phyloP scores from a whole-genome alignment of 1,284 basidiomycete genomes.

The Fomitopsis schrenkii region DNA sequence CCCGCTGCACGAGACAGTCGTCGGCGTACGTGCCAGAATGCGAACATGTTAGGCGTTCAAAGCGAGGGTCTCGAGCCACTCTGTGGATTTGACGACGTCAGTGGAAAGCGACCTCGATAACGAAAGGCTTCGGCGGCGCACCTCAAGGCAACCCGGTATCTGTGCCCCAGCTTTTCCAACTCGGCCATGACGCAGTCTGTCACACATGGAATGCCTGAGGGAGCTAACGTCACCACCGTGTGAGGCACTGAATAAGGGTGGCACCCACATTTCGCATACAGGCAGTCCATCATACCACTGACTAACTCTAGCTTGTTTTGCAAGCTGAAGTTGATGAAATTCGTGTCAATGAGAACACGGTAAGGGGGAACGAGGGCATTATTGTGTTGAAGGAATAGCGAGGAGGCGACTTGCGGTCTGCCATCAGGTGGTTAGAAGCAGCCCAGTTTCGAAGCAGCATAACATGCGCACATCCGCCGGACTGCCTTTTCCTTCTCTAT shows the following conservation, averaged over 20 bases:
- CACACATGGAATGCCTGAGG: slow-evolving; percentile 91
- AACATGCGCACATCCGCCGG: slow-evolving; percentile 58
- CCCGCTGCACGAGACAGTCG: slow-evolving; percentile 95
- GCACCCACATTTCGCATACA: slow-evolving; percentile 94
- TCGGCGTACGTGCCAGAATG: slow-evolving; percentile 98
- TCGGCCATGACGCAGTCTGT: slow-evolving; percentile 99
- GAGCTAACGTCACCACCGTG: background rate
- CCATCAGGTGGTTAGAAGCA: background rate
- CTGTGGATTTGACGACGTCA: slow-evolving; percentile 36
- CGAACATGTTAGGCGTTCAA: slow-evolving; percentile 89
- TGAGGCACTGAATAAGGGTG: background rate
- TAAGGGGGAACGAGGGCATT: slow-evolving; percentile 96
- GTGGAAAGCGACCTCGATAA: background rate
- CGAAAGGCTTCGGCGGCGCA: slow-evolving; percentile 30
- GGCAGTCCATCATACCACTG: slow-evolving; percentile 98
- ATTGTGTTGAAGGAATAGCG: slow-evolving; percentile 95
- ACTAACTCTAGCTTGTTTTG: slow-evolving; percentile 98
- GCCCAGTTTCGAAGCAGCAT: slow-evolving; percentile 4
- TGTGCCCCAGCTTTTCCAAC: slow-evolving; percentile 94
- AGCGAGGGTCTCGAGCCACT: slow-evolving; percentile 94
- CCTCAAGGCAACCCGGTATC: slow-evolving; percentile 93
- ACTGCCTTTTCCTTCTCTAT: slow-evolving; percentile 70
- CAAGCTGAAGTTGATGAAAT: slow-evolving; percentile 98
- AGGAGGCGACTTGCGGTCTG: slow-evolving; percentile 82
- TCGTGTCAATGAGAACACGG: slow-evolving; percentile 96